Conservation (phyloP, 2,329 filamentous ascomycete genomes). For the Colletotrichum eremochloae region DNA sequence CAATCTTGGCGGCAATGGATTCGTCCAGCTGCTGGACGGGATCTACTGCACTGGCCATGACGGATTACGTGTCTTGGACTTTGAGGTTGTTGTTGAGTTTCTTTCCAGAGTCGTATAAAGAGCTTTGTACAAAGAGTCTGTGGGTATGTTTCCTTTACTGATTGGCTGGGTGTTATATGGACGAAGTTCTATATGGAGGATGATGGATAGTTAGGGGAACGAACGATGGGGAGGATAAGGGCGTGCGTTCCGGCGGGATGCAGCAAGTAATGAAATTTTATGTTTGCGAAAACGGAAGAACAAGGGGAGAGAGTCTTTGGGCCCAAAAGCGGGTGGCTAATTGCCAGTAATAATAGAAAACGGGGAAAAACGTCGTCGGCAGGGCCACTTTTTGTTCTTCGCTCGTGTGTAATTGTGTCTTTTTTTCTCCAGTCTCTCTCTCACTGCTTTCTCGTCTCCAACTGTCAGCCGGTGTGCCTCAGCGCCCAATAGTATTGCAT, state of each 20-base stretch:
- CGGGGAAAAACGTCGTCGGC: constrained; percentile 16
- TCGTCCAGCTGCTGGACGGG: constrained; percentile 36
- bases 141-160: background rate
- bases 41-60: constrained; percentile 23
- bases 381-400: constrained; percentile 33
- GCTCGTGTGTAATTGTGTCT: constrained; percentile 9
- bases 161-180: constrained; percentile 2
- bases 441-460: background rate
- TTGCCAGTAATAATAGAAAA: constrained; percentile 7
- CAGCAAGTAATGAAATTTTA: background rate
- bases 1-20: constrained; percentile 33
- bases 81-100: background rate
- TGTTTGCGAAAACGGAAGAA: background rate
- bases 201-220: background rate
- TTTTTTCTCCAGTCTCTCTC: background rate
- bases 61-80: background rate
- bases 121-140: background rate
- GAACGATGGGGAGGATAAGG: background rate
- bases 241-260: background rate
- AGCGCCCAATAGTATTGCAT: constrained; percentile 18
- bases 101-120: background rate
- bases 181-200: background rate
- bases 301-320: background rate
- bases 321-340: background rate
- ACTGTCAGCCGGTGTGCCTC: background rate